Evolutionary conservation across 1,284 basidiomycete genomes (phyloP).

Genomic region (Malassezia vespertilionis): DNA sequence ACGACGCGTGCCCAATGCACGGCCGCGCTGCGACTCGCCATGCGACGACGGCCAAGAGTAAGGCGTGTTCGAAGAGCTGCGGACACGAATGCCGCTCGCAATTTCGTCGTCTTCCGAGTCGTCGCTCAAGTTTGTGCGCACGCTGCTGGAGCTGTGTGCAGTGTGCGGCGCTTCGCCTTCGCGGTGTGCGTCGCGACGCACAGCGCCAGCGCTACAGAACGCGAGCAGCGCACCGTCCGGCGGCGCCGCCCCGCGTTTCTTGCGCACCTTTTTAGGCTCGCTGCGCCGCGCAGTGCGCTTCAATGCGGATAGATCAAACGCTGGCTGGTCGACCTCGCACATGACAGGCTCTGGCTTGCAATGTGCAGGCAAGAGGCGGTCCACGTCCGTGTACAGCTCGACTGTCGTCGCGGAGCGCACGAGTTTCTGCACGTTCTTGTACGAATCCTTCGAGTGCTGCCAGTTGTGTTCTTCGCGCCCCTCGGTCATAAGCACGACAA

Average conservation of each 20-base stretch:
- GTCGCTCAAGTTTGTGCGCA: constrained; percentile 5
- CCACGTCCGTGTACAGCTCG: constrained; percentile 83
- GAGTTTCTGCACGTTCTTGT: constrained; percentile 77
- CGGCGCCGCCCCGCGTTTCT: constrained; percentile 21
- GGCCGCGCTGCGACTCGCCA: background rate
- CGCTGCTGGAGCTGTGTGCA: background rate
- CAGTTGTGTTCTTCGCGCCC: constrained; percentile 83
- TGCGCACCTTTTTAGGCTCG: constrained; percentile 16
- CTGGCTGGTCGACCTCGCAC: constrained; percentile 56
- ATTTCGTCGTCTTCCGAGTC: constrained; percentile 24
- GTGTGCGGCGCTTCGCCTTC: constrained; percentile 1
- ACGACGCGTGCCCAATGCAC: background rate
- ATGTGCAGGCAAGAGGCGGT: constrained; percentile 68
- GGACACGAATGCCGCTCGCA: constrained; percentile 6
- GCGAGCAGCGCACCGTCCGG: constrained; percentile 26
- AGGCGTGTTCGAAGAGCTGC: constrained; percentile 1
- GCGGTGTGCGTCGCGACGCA: constrained; percentile 16
- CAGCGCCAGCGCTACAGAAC: constrained; percentile 34
- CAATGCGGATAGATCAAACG: constrained; percentile 36
- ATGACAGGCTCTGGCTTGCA: constrained; percentile 67
- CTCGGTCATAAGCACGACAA: constrained; percentile 86
- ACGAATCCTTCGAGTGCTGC: constrained; percentile 75
- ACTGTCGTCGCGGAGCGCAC: constrained; percentile 75
- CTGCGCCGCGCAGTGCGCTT: constrained; percentile 2
- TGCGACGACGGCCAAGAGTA: constrained; percentile 6